These are phyloP conservation scores for Simplicillium sp. DNA, from an alignment of 2,329 filamentous ascomycete species.

Conservation along the genomic window DNA sequence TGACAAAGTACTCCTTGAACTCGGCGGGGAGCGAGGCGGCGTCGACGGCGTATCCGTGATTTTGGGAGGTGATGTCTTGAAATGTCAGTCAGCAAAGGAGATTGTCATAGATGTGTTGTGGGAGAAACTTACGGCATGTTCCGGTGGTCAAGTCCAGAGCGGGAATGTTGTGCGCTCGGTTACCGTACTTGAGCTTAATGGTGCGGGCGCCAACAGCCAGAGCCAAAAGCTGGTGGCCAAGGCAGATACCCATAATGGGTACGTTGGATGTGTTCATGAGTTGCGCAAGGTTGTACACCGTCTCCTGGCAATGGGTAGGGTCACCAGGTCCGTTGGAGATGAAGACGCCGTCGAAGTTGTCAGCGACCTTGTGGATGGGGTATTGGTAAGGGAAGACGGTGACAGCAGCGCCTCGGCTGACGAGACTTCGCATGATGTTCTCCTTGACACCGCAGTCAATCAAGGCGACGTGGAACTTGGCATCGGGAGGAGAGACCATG, in stretches of 20 bases:
- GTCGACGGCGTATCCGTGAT: slow-evolving; percentile 96
- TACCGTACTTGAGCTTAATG: slow-evolving; percentile 98
- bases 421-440: slow-evolving; percentile 94
- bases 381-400: slow-evolving; percentile 96
- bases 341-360: slow-evolving; percentile 97
- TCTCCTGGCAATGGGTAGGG: slow-evolving; percentile 91
- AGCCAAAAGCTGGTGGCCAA: slow-evolving; percentile 92
- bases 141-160: slow-evolving; percentile 90
- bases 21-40: slow-evolving; percentile 70
- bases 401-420: slow-evolving; percentile 82
- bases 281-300: slow-evolving; percentile 82
- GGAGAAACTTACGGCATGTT: slow-evolving; percentile 56
- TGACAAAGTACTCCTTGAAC: slow-evolving; percentile 98
- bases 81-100: too few relatives aligned
- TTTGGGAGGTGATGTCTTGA: slow-evolving; percentile 93
- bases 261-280: slow-evolving; percentile 87
- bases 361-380: slow-evolving; percentile 94
- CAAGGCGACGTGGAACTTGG: slow-evolving; percentile 82
- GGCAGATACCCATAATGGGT: slow-evolving; percentile 95
- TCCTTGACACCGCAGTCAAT: slow-evolving; percentile 99
- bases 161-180: slow-evolving; percentile 97
- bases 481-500: slow-evolving; percentile 77
- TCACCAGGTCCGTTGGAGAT: slow-evolving; percentile 98
- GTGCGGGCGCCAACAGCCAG: slow-evolving; percentile 82
- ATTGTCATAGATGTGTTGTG: too few relatives aligned